These are phyloP conservation scores for Nicotiana noctiflora DNA, from an alignment of 257 asterid species.

Conservation along the genomic window DNA sequence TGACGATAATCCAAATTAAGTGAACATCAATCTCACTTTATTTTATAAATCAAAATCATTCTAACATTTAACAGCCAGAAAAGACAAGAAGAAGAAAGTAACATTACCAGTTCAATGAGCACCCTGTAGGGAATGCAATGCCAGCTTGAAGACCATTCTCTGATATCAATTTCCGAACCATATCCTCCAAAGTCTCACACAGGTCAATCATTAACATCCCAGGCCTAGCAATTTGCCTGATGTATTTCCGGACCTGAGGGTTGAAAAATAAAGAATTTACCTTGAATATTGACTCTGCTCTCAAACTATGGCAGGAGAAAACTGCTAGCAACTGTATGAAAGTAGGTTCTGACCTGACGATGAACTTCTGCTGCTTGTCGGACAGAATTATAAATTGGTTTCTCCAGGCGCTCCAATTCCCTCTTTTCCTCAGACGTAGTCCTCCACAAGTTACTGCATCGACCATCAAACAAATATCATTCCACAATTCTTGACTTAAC, in stretches of 20 bases:
- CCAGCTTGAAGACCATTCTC: conserved; percentile 99
- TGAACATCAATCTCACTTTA: not conserved
- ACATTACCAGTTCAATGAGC: conserved; percentile 82
- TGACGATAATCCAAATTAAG: not conserved
- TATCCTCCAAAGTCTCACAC: conserved; percentile 93
- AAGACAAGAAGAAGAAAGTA: not conserved
- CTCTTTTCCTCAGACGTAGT: conserved; percentile 93
- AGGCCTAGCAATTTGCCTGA: conserved; percentile 73
- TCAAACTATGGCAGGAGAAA: not conserved
- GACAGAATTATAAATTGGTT: conserved; percentile 76
- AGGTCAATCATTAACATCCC: conserved; percentile 95
- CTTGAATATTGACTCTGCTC: not conserved
- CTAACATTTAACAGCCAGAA: not conserved
- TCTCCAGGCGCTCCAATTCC: conserved; percentile 86
- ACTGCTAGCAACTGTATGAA: not conserved
- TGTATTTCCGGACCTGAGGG: conserved; percentile 76
- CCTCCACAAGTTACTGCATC: conserved; percentile 87
- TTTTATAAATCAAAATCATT: not conserved
- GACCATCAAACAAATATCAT: not conserved
- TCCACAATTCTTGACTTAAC: not conserved
- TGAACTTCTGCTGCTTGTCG: conserved; percentile 99
- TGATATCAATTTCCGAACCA: conserved; percentile 81
- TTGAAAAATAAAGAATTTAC: not conserved
- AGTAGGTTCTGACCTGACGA: conserved; percentile 66
- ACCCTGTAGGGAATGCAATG: conserved; percentile 98